phyloP scores from a whole-genome alignment of 2,329 filamentous ascomycete species.

The Alternaria burnsii region DNA sequence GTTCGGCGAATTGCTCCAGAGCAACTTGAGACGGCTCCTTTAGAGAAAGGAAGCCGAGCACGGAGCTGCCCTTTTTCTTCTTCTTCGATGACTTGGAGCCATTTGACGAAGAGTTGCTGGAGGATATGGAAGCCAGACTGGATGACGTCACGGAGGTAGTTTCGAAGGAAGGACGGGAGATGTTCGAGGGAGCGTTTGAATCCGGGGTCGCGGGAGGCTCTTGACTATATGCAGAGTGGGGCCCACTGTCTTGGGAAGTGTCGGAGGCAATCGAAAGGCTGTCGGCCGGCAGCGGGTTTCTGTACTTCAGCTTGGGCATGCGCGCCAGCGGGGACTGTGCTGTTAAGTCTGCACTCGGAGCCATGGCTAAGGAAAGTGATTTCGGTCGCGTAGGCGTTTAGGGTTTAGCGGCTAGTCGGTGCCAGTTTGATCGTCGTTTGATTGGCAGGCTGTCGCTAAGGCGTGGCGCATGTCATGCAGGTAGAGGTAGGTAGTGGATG shows the following conservation, averaged over 20 bases:
- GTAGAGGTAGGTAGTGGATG: slow-evolving; percentile 13
- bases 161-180: slow-evolving; percentile 25
- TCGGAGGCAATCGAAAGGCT: slow-evolving; percentile 25
- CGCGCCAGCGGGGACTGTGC: slow-evolving; percentile 37
- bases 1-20: slow-evolving; percentile 56
- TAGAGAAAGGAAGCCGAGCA: slow-evolving; percentile 58
- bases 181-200: slow-evolving; percentile 15
- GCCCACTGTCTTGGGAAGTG: slow-evolving; percentile 14
- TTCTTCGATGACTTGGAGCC: slow-evolving; percentile 40
- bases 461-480: slow-evolving; percentile 30
- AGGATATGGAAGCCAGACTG: slow-evolving; percentile 45
- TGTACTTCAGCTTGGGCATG: slow-evolving; percentile 48
- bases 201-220: slow-evolving; percentile 18
- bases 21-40: slow-evolving; percentile 60
- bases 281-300: slow-evolving; percentile 40
- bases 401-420: slow-evolving; percentile 29
- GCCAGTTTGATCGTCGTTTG: slow-evolving; percentile 21
- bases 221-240: slow-evolving; percentile 11
- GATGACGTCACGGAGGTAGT: slow-evolving; percentile 36
- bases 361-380: slow-evolving; percentile 41
- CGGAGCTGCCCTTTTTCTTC: slow-evolving; percentile 47
- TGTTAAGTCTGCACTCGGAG: slow-evolving; percentile 38
- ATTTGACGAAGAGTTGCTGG: slow-evolving; percentile 37
- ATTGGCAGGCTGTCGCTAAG: slow-evolving; percentile 29
- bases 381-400: slow-evolving; percentile 30